phyloP scores from a whole-genome alignment of 2,329 filamentous ascomycete genomes.

The Penicillium brasilianum region DNA sequence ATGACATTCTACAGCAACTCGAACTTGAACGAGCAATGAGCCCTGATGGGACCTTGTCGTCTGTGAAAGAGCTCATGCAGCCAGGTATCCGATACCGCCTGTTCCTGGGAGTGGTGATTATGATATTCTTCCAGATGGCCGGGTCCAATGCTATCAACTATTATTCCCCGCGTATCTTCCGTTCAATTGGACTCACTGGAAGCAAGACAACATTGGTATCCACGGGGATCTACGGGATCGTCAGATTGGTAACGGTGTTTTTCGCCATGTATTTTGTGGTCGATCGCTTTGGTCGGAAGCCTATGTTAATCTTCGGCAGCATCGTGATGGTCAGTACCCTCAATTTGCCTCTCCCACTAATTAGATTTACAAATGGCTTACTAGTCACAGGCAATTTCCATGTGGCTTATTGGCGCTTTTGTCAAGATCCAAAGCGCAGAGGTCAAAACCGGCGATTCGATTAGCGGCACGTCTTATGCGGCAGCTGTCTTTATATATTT shows the following conservation, averaged over 20 bases:
- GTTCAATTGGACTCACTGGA: conserved; percentile 60
- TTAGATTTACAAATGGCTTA: conserved; percentile 56
- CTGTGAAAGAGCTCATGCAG: conserved; percentile 57
- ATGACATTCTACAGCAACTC: conserved; percentile 64
- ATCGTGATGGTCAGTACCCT: conserved; percentile 62
- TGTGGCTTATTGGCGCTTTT: conserved; percentile 70
- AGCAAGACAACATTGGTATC: conserved; percentile 69
- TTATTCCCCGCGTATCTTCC: conserved; percentile 59
- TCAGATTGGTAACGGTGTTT: conserved; percentile 68
- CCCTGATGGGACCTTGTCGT: conserved; percentile 42
- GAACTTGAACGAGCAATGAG: conserved; percentile 50
- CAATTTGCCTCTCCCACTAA: conserved; percentile 46
- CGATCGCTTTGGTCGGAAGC: conserved; percentile 45
- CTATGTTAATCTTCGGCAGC: conserved; percentile 68
- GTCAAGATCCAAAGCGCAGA: conserved; percentile 47
- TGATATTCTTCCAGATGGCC: conserved; percentile 58
- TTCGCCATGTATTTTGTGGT: conserved; percentile 56
- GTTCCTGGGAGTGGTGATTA: conserved; percentile 56
- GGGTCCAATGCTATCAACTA: conserved; percentile 64
- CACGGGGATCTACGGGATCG: conserved; percentile 51
- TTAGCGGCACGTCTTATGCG: conserved; percentile 68
- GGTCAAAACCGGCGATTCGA: conserved; percentile 55
- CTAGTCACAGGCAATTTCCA: conserved; percentile 61
- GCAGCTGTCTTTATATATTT: conserved; percentile 72
- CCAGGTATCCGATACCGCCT: conserved; percentile 57